Base-by-base conservation (phyloP, 441 rosid genomes). In the Raphanus hybrid region DNA sequence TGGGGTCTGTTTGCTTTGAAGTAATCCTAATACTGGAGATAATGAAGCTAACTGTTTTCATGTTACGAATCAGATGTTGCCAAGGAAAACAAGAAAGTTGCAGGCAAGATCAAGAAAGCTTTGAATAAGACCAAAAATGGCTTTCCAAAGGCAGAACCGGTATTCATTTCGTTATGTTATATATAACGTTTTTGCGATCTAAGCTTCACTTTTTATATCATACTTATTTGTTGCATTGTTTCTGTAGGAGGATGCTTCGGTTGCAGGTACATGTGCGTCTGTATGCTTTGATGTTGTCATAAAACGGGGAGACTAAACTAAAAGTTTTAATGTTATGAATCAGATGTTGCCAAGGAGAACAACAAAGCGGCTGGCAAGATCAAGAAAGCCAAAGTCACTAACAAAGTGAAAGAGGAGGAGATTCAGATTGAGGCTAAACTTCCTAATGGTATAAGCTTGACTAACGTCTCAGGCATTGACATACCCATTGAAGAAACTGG, bases 401-500 rank as follows among this genome's bases (percentile, higher is more conserved):
- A 55, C 43, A 67, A 71, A 26, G 61, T 35, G 27, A 69, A 80
- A 45, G 82, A 86, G 71, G 74, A 81, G 73, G 75, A 81, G 43
- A 54, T 74, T 45, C 82, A 71, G 50, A 52, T 74, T 58, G 83
- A 73, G 14, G 70, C 86, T 81, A 77, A 60, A 67, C 73, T 88
- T 80, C 97, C 97, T 41, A 76, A 59, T n/a, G 87, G 87, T 26
- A 71, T 83, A 50, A 64, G 67, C 77, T 83, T 85, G 78, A 77
- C 64, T 69, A 77, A 84, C 64, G 78, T 92, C 23, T 85, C 84
- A 9, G 90, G 90, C 43, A 72, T 86, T 77, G 87, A 84, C 18
- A 70, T 92, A 48, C 77, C 86, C 69, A 75, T 80, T 41, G 82
- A 86, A 72, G 86, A 76, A 69, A 85, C 83, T 50, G 97, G 92